Base-by-base conservation (phyloP, 176 grass and related monocot species). In the Oryza australiensis region DNA sequence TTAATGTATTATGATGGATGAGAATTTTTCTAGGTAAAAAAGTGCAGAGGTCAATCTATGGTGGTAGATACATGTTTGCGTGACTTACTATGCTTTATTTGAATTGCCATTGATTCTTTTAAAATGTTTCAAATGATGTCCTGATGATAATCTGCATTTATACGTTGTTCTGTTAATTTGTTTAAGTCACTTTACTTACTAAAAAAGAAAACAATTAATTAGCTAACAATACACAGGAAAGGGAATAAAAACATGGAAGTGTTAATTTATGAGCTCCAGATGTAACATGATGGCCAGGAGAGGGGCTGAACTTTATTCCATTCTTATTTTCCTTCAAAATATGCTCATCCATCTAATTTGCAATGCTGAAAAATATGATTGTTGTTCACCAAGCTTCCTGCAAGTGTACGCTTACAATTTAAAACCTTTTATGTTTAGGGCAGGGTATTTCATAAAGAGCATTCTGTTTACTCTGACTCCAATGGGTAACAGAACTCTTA, bases 381-480 rank as follows among this genome's bases (percentile, higher is more conserved):
- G 78, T 73, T 78, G 59, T 73, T 83, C 20, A n/a, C 34, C 34
- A 15, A 79, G 72, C 27, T 45, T 88, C 59, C 66, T 66, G 37
- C 26, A 79, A 64, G 34, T 26, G 1, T 41, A 72, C 29, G 30
- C 9, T 3, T 81, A 68, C 51, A 62, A 4, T 64, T 81, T 60
- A 14, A 46, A 38, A 64, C 27, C 48, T 69, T 26, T 62, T 55
- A 57, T 30, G 13, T 45, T 78, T 84, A 80, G 49, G 43, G 64
- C 80, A 80, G 49, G 43, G 64, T 64, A 32, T 79, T 72, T 43
- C 40, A 46, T 66, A 51, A 70, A 70, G 28, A 43, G 24, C 33
- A 18, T 60, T 77, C 3, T 71, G 46, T 73, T 88, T 86, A 74
- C 5, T 59, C n/a, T 86, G 64, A 78, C 70, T 20, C 80, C 65